phyloP scores from a whole-genome alignment of 129 eudicot genomes.

The Glebionis coronaria region DNA sequence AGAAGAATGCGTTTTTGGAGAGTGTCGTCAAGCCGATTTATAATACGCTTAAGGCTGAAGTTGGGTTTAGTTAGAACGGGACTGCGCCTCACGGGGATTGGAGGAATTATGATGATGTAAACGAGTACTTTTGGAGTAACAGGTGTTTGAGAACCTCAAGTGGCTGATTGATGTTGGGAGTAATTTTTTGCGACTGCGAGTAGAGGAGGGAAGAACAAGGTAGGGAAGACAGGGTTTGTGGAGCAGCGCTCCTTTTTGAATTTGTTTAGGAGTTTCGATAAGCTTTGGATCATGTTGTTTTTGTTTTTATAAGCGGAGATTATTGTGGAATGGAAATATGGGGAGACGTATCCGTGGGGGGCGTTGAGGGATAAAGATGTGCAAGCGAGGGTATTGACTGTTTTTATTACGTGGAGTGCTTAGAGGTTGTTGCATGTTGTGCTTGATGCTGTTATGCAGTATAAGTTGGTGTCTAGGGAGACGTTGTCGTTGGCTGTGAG shows the following conservation, averaged over 20 bases:
- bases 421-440: conserved; percentile 73
- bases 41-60: conserved; percentile 61
- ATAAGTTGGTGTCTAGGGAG: conserved; percentile 77
- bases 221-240: conserved; percentile 93
- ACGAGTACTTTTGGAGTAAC: conserved; percentile 88
- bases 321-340: conserved; percentile 72
- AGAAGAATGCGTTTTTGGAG: conserved; percentile 58
- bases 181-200: conserved; percentile 59
- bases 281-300: conserved; percentile 86
- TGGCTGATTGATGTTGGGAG: conserved; percentile 93
- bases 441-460: conserved; percentile 80
- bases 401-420: conserved; percentile 81
- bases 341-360: conserved; percentile 60
- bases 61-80: conserved; percentile 66
- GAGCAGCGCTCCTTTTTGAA: conserved; percentile 91
- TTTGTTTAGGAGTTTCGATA: conserved; percentile 80
- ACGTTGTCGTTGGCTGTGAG: conserved; percentile 66
- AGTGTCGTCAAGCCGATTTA: conserved; percentile 73
- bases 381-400: conserved; percentile 66
- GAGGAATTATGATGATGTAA: conserved; percentile 91
- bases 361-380: conserved; percentile 45
- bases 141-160: conserved; percentile 80
- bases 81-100: conserved; percentile 81
- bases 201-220: conserved; percentile 52
- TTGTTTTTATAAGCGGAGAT: conserved; percentile 77